Percentiles rank a stretch among this genome's conserved stretches.
Evolutionary conservation across 2,329 filamentous ascomycete species (phyloP).

Genomic region (Amesomyces nigricolor): DNA sequence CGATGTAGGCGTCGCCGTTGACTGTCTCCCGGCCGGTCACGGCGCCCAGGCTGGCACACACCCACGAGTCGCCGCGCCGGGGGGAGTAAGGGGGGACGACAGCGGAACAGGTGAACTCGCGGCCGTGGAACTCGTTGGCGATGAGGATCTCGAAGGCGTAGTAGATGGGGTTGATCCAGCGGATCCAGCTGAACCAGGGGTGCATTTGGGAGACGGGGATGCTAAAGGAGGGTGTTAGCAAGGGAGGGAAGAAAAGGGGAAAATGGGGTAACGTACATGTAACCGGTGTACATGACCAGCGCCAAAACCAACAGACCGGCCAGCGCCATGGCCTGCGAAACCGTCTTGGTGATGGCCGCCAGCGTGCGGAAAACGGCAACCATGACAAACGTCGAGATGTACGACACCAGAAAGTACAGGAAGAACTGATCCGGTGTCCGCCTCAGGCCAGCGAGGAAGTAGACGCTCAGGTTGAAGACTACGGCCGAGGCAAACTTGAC

Average conservation of each 20-base stretch:
- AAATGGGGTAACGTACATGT: slow-evolving; percentile 31
- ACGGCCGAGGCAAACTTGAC: slow-evolving; percentile 48
- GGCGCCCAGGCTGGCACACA: slow-evolving; percentile 51
- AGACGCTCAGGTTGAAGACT: slow-evolving; percentile 51
- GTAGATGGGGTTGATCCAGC: slow-evolving; percentile 66
- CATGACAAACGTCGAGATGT: slow-evolving; percentile 65
- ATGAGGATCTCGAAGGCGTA: slow-evolving; percentile 53
- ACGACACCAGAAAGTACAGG: slow-evolving; percentile 66
- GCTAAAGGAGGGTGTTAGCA: not conserved
- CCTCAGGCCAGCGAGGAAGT: slow-evolving; percentile 50
- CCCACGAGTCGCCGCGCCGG: slow-evolving; percentile 41
- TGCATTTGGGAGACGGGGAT: slow-evolving; percentile 54
- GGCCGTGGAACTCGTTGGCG: slow-evolving; percentile 61
- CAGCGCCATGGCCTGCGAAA: slow-evolving; percentile 51
- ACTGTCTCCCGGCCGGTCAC: slow-evolving; percentile 49
- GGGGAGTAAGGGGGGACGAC: slow-evolving; percentile 44
- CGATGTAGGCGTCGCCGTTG: slow-evolving; percentile 57
- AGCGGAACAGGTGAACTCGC: slow-evolving; percentile 49
- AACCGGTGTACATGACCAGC: slow-evolving; percentile 57
- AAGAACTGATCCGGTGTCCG: slow-evolving; percentile 66
- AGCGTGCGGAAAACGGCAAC: slow-evolving; percentile 71
- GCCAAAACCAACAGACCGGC: slow-evolving; percentile 52
- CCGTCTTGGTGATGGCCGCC: slow-evolving; percentile 62
- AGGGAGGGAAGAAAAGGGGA: not conserved
- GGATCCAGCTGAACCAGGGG: slow-evolving; percentile 70